Conservation (phyloP, 2,329 filamentous ascomycete genomes). For the Hypoxylon sp. region DNA sequence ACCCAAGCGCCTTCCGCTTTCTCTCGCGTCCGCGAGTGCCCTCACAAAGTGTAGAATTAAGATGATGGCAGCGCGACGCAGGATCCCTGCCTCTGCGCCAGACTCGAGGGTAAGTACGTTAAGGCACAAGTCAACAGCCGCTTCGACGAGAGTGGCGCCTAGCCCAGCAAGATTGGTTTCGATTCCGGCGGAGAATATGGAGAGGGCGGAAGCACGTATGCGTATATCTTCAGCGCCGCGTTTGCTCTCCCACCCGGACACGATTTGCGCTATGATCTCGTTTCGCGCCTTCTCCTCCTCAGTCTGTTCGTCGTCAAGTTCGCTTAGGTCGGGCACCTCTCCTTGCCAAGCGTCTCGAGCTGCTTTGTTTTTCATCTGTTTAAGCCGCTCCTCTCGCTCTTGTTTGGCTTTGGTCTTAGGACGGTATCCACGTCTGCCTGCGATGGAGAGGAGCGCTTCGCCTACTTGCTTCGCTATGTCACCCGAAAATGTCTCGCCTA, state of each 20-base stretch:
- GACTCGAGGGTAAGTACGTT: slow-evolving; percentile 75
- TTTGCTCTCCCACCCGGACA: slow-evolving; percentile 77
- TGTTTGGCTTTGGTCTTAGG: slow-evolving; percentile 72
- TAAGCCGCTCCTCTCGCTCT: slow-evolving; percentile 64
- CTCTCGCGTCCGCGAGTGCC: slow-evolving; percentile 69
- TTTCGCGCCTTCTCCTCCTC: slow-evolving; percentile 63
- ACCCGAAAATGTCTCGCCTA: slow-evolving; percentile 70
- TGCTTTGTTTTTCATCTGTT: slow-evolving; percentile 65
- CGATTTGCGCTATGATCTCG: slow-evolving; percentile 70
- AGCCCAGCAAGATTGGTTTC: slow-evolving; percentile 73
- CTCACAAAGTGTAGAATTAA: slow-evolving; percentile 73
- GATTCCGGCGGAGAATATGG: slow-evolving; percentile 72
- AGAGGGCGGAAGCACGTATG: slow-evolving; percentile 78
- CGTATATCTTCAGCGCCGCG: slow-evolving; percentile 78
- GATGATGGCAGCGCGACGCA: slow-evolving; percentile 76
- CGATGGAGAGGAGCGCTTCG: slow-evolving; percentile 73
- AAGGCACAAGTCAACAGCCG: slow-evolving; percentile 74
- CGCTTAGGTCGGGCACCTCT: slow-evolving; percentile 63
- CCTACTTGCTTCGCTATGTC: slow-evolving; percentile 67
- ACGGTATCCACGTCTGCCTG: slow-evolving; percentile 74
- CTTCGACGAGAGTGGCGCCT: slow-evolving; percentile 66
- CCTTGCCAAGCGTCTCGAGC: slow-evolving; percentile 70
- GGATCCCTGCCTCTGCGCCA: slow-evolving; percentile 72
- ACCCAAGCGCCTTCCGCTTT: slow-evolving; percentile 62
- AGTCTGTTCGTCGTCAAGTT: slow-evolving; percentile 55